Base-by-base conservation (phyloP, 345 rosid genomes). In the Populus deltoides region DNA sequence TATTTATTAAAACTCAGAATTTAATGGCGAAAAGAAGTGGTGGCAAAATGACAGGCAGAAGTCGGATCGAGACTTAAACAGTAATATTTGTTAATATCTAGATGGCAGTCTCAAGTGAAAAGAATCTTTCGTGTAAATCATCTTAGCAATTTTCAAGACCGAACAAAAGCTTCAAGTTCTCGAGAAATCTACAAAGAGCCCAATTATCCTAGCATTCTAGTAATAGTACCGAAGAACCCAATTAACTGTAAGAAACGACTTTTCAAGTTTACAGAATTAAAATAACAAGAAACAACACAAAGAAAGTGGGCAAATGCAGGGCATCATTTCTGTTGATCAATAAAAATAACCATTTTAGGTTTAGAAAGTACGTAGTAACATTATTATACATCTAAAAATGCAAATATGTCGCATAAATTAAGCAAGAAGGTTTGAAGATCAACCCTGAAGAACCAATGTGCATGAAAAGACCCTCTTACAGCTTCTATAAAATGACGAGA, bases 1-100 rank as follows among this genome's bases (percentile, higher is more conserved):
- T 80, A 89, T 96, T 63, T 88, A 91, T 81, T 41, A 83, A 90
- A 71, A 84, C 89, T 55, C 83, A 91, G 84, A 87, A 81, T 82
- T 82, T 92, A 78, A 96, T 93, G 98, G 81, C 85, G 45, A 79
- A 86, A 38, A 88, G 89, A 81, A 87, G 91, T 63, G 86, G 89
- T 20, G 84, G 72, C 85, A 92, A 92, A 86, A 86, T 80, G 68
- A 78, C 88, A 27, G 99, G 94, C 36, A 88, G 77, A 80, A 95
- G 97, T 84, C 92, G 89, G 86, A 82, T 81, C 4, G 31, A 55
- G 59, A 15, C 43, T 55, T 13, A 66, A 39, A 72, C 39, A 72
- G 72, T n/a, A n/a, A 18, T 8, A 18, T 59, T 31, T 18, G 3
- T 57, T 57, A 49, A 36, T 38, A 25, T 51, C 2, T 29, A 49